phyloP scores from a whole-genome alignment of 306 rosid species.

The Abrus pulchellus region DNA sequence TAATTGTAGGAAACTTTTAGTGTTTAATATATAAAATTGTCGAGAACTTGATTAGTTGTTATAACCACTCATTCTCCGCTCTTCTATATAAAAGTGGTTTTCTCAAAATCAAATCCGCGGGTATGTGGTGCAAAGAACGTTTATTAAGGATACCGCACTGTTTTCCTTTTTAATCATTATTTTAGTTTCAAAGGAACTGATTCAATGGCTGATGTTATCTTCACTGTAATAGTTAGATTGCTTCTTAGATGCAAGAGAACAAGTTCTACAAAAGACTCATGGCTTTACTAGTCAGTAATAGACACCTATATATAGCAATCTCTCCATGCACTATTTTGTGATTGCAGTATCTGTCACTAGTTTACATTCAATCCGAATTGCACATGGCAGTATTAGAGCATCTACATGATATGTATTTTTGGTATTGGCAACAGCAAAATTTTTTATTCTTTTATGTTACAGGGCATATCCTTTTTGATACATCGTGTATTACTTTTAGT shows the following conservation, averaged over 20 bases:
- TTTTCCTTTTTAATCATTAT: neutral
- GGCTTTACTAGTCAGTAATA: neutral
- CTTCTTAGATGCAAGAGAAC: conserved; percentile 15
- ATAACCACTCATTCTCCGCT: conserved; percentile 1
- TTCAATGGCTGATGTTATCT: neutral
- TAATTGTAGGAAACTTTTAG: neutral
- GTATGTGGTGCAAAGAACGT: neutral
- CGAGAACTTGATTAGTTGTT: neutral
- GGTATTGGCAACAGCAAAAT: conserved; percentile 6
- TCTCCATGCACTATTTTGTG: neutral
- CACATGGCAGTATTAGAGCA: neutral
- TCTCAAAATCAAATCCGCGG: neutral
- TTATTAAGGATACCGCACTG: neutral
- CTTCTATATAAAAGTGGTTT: neutral
- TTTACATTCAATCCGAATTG: neutral
- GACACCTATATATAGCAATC: neutral
- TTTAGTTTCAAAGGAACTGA: neutral
- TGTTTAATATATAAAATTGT: neutral
- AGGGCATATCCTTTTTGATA: conserved; percentile 2
- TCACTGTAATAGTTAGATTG: neutral
- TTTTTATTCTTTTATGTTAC: neutral
- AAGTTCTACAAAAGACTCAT: neutral
- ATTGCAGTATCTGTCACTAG: conserved; percentile 4
- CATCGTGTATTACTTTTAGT: neutral
- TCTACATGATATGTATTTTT: neutral